phyloP scores from a whole-genome alignment of 2,329 filamentous ascomycete genomes.

The Pseudogymnoascus sp. region DNA sequence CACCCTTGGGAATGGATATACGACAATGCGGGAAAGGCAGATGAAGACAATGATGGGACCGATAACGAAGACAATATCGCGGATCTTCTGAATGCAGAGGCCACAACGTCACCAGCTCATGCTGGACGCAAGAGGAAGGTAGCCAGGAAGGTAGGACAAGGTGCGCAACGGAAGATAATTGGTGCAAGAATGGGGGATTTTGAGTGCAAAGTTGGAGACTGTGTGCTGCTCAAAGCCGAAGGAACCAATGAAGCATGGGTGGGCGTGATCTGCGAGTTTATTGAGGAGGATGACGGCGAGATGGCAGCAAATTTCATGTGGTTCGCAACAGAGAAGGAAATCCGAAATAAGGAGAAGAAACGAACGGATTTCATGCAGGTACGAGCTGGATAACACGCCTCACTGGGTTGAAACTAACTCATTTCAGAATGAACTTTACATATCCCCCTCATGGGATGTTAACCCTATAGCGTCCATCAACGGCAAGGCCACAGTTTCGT shows the following conservation, averaged over 20 bases:
- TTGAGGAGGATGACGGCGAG: conserved; percentile 64
- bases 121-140: conserved; percentile 24
- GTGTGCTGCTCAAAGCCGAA: conserved; percentile 80
- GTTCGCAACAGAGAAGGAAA: conserved; percentile 90
- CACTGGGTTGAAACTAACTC: conserved; percentile 13
- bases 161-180: conserved; percentile 50
- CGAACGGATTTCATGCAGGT: conserved; percentile 70
- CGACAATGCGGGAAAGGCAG: conserved; percentile 29
- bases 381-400: conserved; percentile 16
- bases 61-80: conserved; percentile 18
- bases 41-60: conserved; percentile 11
- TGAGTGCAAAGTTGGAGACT: conserved; percentile 73
- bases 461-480: conserved; percentile 87
- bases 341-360: conserved; percentile 77
- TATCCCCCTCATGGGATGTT: conserved; percentile 78
- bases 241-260: conserved; percentile 87
- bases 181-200: conserved; percentile 80
- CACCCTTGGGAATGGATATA: conserved; percentile 78
- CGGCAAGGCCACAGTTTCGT: conserved; percentile 77
- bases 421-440: conserved; percentile 78
- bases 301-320: conserved; percentile 90
- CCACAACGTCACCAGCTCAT: conserved; percentile 15
- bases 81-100: conserved; percentile 17
- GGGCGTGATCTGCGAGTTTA: conserved; percentile 78
- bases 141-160: conserved; percentile 25